Conservation (phyloP, 2,329 filamentous ascomycete genomes). For the Penicillium sp. region DNA sequence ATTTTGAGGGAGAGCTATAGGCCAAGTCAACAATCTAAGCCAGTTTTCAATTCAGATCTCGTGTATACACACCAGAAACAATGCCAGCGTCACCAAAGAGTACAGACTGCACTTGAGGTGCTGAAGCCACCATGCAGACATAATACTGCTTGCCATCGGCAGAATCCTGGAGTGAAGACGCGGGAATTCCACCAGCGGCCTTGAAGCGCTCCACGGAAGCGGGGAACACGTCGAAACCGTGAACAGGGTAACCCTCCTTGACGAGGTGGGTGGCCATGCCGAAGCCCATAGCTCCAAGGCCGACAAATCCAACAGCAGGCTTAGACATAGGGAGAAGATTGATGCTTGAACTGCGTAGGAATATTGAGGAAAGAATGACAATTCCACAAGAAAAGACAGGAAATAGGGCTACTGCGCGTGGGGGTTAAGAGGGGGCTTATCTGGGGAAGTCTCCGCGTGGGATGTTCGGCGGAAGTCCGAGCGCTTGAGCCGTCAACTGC, state of each 20-base stretch:
- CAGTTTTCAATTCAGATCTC: not conserved
- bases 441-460: constrained; percentile 16
- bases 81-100: constrained; percentile 63
- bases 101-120: constrained; percentile 66
- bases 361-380: not conserved
- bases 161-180: constrained; percentile 62
- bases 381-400: not conserved
- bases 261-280: constrained; percentile 77
- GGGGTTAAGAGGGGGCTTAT: constrained; percentile 19
- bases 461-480: constrained; percentile 26
- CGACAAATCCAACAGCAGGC: constrained; percentile 65
- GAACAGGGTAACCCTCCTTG: constrained; percentile 66
- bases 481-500: constrained; percentile 3
- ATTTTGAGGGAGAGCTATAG: constrained; percentile 54
- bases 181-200: constrained; percentile 61
- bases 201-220: constrained; percentile 68
- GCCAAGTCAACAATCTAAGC: not conserved
- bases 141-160: constrained; percentile 63
- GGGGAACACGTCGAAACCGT: constrained; percentile 70
- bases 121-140: constrained; percentile 75
- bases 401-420: constrained; percentile 6
- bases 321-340: constrained; percentile 41
- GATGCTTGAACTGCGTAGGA: not conserved
- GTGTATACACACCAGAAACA: constrained; percentile 21
- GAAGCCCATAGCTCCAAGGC: constrained; percentile 79